Evolutionary conservation across 2,329 filamentous ascomycete species (phyloP), one percentile per base, ranked within the genome.

Genomic region (Ascochyta rabiei): DNA sequence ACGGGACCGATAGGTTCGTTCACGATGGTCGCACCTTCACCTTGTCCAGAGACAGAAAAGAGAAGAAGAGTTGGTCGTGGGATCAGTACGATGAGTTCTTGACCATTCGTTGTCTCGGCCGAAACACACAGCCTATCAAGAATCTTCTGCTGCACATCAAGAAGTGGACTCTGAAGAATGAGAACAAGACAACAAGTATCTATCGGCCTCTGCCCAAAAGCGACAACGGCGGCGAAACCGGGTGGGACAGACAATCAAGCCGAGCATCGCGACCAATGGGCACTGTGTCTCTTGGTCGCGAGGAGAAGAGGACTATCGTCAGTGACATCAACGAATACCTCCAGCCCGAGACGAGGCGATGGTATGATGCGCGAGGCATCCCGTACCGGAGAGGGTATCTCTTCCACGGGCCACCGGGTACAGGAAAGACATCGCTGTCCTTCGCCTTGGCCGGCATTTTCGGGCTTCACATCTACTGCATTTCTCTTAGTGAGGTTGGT

Each of bases 301-400:
- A 80, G 40, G 83, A 90, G 66, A 93, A 93, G 73, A 77, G 81
- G 1, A 79, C 81, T 28, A 80, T 93, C 3, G 75, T 93, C 9
- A 77, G 78, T 23, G 90, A 95, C 64, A 87, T 93, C 66, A 89
- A 90, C 61, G 89, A 92, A 63, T 93, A 91, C 60, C 79, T 95
- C 0, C 85, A 91, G 48, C 89, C 89, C 0, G 77, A 81, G 0
- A 90, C 86, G 0, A 84, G 86, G 1, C 81, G 86, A n/a, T 96
- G 91, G 90, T 96, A 96, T 70, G 82, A 87, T 0, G 89, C 90
- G 62, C 83, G 91, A 6, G 91, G 91, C 0, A 93, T 96, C 26
- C 91, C 92, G 0, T 96, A 96, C 71, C 84, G 91, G 13, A 83
- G 91, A 4, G 92, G 91, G 0, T 96, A 95, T 67, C 82, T 96